Evolutionary conservation across 192 early-diverging fungal genomes (phyloP).

Genomic region (Piromyces finnis): DNA sequence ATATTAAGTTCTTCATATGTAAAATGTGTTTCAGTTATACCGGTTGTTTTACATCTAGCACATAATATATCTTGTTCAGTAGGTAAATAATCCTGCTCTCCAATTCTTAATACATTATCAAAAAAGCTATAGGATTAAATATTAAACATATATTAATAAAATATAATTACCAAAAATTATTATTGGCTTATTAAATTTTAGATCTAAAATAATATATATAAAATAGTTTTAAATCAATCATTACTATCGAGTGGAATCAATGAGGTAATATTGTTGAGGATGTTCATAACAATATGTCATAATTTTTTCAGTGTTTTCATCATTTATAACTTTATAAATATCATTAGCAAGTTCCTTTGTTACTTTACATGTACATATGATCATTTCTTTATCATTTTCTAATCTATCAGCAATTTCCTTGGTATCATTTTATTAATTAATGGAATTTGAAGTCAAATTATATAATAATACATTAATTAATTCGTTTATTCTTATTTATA

Average conservation of each 20-base stretch:
- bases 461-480: too few relatives aligned
- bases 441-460: too few relatives aligned
- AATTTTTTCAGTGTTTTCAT: not conserved
- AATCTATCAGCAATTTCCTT: not conserved
- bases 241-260: conserved; percentile 81
- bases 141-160: too few relatives aligned
- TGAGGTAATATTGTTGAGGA: conserved; percentile 67
- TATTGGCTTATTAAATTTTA: too few relatives aligned
- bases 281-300: conserved; percentile 15
- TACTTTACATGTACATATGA: not conserved
- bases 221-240: too few relatives aligned
- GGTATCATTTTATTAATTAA: not conserved
- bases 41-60: not conserved
- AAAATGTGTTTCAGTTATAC: conserved; percentile 1
- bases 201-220: too few relatives aligned
- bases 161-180: too few relatives aligned
- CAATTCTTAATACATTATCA: not conserved
- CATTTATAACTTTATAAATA: not conserved
- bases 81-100: not conserved
- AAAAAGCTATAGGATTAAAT: too few relatives aligned
- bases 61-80: not conserved
- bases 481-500: too few relatives aligned
- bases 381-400: not conserved
- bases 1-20: not conserved
- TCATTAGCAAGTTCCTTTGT: not conserved